Conservation (phyloP, 257 asterid genomes). For the Striga asiatica region DNA sequence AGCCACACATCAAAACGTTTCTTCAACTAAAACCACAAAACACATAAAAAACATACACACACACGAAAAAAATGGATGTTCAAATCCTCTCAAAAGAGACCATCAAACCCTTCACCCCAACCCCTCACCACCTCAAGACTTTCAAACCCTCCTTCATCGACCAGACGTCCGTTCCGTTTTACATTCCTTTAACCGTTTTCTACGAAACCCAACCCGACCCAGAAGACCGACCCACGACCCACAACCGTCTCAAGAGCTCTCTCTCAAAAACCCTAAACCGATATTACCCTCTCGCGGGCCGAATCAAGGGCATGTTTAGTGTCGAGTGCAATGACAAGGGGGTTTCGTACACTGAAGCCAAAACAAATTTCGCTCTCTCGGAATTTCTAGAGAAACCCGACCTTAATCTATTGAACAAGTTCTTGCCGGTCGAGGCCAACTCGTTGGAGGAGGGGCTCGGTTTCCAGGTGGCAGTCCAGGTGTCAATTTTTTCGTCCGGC, state of each 20-base stretch:
- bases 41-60: neutral
- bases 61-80: neutral
- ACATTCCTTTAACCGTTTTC: conserved; percentile 7
- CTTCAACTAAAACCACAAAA: neutral
- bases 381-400: neutral
- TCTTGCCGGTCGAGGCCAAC: neutral
- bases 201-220: neutral
- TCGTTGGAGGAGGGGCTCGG: neutral
- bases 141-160: conserved; percentile 13
- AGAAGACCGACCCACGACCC: neutral
- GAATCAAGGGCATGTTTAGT: neutral
- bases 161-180: neutral
- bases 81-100: neutral
- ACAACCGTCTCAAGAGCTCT: neutral
- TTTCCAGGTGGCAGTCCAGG: neutral
- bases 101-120: neutral
- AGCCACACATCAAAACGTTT: neutral
- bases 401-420: neutral
- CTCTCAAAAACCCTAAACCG: conserved; percentile 5
- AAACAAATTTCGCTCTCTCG: neutral
- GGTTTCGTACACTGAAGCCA: neutral
- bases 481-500: neutral
- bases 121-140: neutral
- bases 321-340: conserved; percentile 6
- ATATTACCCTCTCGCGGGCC: conserved; percentile 12